Percentiles rank a stretch among this genome's conserved stretches.
These are phyloP conservation scores for Petunia hybrid DNA, from an alignment of 305 asterid genomes.

Conservation along the genomic window DNA sequence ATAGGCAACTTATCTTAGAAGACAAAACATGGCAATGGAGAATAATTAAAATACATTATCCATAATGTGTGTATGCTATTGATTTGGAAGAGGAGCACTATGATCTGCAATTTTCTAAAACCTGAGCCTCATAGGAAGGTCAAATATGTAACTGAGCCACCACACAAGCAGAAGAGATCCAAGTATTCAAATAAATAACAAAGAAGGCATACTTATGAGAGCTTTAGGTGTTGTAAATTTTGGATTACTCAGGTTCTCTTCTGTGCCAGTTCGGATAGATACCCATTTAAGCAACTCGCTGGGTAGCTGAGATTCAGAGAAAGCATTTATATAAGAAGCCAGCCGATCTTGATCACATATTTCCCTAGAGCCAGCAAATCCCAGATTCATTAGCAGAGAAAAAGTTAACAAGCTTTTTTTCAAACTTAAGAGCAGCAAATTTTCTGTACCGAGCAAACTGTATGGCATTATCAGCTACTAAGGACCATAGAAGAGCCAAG, in stretches of 20 bases:
- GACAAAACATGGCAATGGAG: slow-evolving; percentile 26
- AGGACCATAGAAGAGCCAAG: slow-evolving; percentile 67
- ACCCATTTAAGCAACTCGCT: slow-evolving; percentile 66
- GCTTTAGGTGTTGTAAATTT: slow-evolving; percentile 54
- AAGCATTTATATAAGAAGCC: slow-evolving; percentile 62
- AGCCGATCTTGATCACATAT: slow-evolving; percentile 55
- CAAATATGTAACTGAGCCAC: neutral
- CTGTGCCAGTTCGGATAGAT: slow-evolving; percentile 44
- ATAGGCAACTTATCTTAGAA: slow-evolving; percentile 25
- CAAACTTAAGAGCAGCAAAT: slow-evolving; percentile 26
- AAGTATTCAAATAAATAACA: slow-evolving; percentile 26
- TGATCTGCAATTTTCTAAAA: neutral
- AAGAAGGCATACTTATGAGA: slow-evolving; percentile 66
- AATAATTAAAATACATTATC: neutral
- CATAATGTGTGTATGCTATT: slow-evolving; percentile 20
- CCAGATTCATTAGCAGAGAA: slow-evolving; percentile 37
- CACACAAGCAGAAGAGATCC: slow-evolving; percentile 9
- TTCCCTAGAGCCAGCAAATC: slow-evolving; percentile 54
- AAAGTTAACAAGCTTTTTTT: slow-evolving; percentile 31
- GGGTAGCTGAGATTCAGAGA: slow-evolving; percentile 58
- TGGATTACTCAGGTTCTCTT: slow-evolving; percentile 43
- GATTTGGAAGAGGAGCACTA: neutral
- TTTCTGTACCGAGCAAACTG: slow-evolving; percentile 65
- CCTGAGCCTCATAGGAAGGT: neutral
- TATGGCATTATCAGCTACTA: slow-evolving; percentile 68